These are phyloP conservation scores for Tilletia indica DNA, from an alignment of 1,284 basidiomycete species.

Conservation along the genomic window DNA sequence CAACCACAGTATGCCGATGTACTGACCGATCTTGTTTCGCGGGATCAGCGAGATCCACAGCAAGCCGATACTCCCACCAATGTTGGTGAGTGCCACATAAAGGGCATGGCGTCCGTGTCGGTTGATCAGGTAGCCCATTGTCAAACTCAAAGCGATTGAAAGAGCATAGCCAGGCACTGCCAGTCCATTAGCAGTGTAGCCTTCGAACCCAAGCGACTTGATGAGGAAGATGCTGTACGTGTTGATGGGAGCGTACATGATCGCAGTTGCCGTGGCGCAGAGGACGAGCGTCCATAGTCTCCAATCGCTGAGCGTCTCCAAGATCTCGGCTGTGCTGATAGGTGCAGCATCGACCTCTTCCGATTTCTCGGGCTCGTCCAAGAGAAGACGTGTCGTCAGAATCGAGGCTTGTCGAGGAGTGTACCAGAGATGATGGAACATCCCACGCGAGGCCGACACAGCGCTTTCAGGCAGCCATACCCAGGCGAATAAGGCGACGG, in stretches of 20 bases:
- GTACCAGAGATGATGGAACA: background rate
- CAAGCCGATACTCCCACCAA: conserved; percentile 8
- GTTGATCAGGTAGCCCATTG: background rate
- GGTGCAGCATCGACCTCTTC: background rate
- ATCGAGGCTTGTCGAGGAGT: conserved; percentile 15
- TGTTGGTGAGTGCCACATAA: background rate
- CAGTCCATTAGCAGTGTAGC: conserved; percentile 20
- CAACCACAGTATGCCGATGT: conserved; percentile 2
- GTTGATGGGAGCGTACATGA: conserved; percentile 15
- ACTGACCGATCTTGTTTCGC: background rate
- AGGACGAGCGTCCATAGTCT: conserved; percentile 6
- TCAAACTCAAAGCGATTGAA: background rate
- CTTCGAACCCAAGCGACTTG: conserved; percentile 18
- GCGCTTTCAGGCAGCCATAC: background rate
- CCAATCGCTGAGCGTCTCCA: conserved; percentile 13
- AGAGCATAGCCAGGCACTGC: background rate
- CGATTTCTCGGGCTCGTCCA: conserved; percentile 17
- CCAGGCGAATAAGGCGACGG: background rate
- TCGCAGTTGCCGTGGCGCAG: background rate
- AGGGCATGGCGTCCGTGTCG: background rate
- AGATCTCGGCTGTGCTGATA: background rate
- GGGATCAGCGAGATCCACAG: conserved; percentile 17
- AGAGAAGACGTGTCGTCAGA: conserved; percentile 4
- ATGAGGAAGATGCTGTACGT: conserved; percentile 18
- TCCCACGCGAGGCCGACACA: background rate